Percentiles rank a stretch among this genome's conserved stretches.
Evolutionary conservation across 2,329 filamentous ascomycete genomes (phyloP).

Genomic region (Pseudocercospora musae): DNA sequence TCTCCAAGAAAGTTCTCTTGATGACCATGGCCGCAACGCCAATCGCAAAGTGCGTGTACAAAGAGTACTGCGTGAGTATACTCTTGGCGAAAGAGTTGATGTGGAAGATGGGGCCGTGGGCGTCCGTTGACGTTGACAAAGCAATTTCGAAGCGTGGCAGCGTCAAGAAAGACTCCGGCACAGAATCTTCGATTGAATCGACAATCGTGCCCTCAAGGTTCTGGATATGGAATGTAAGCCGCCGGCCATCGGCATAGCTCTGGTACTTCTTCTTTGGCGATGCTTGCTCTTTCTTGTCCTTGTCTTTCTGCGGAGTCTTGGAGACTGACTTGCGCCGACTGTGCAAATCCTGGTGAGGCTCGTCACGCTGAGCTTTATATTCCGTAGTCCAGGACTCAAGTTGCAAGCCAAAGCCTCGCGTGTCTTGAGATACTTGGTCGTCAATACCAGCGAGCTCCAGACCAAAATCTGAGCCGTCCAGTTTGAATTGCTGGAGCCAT

Average conservation of each 20-base stretch:
- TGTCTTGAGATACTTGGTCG: conserved; percentile 73
- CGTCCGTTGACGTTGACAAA: conserved; percentile 79
- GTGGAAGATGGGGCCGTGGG: conserved; percentile 82
- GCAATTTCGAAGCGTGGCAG: conserved; percentile 85
- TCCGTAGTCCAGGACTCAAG: conserved; percentile 84
- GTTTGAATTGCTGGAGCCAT: conserved; percentile 79
- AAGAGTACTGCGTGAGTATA: conserved; percentile 80
- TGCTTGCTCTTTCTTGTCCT: conserved; percentile 27
- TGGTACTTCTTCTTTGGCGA: conserved; percentile 47
- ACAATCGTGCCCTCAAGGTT: conserved; percentile 88
- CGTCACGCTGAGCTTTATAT: conserved; percentile 73
- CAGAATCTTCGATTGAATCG: conserved; percentile 79
- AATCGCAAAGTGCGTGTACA: conserved; percentile 88
- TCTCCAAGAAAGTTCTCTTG: conserved; percentile 41
- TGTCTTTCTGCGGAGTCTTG: conserved; percentile 52
- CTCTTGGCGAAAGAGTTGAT: conserved; percentile 77
- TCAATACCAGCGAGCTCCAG: conserved; percentile 89
- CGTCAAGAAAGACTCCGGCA: conserved; percentile 79
- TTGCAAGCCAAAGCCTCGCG: conserved; percentile 79
- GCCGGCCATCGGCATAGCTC: conserved; percentile 68
- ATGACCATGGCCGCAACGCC: conserved; percentile 78
- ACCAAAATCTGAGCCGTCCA: conserved; percentile 86
- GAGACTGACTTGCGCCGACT: conserved; percentile 70
- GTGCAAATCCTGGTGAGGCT: conserved; percentile 40
- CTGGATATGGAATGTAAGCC: conserved; percentile 74